phyloP scores from a whole-genome alignment of 352 stramenopile species.

The Thalassiosira sp. region DNA sequence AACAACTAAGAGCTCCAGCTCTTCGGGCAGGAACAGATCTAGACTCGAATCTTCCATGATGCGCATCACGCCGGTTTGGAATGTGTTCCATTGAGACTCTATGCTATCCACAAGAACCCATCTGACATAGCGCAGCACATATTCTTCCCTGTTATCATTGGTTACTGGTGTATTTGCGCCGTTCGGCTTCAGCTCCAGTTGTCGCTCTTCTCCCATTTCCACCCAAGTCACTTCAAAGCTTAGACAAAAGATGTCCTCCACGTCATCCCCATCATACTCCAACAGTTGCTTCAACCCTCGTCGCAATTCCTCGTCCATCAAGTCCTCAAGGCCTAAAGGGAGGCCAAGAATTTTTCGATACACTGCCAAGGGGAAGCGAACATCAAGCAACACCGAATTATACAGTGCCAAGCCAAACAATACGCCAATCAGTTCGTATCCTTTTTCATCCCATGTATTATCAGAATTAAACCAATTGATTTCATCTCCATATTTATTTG shows the following conservation, averaged over 20 bases:
- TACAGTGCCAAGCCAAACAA: constrained; percentile 87
- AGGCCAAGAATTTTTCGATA: constrained; percentile 84
- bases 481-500: constrained; percentile 58
- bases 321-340: constrained; percentile 79
- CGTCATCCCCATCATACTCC: constrained; percentile 83
- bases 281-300: constrained; percentile 82
- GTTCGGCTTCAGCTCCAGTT: constrained; percentile 89
- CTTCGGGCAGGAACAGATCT: constrained; percentile 90
- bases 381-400: constrained; percentile 86
- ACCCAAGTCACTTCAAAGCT: constrained; percentile 80
- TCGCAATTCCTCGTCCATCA: constrained; percentile 82
- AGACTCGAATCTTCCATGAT: constrained; percentile 89
- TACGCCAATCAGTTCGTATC: constrained; percentile 84
- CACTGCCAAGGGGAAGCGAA: constrained; percentile 84
- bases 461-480: constrained; percentile 84
- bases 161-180: constrained; percentile 91
- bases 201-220: constrained; percentile 60
- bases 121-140: constrained; percentile 92
- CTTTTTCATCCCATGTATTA: constrained; percentile 80
- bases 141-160: constrained; percentile 93
- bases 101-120: constrained; percentile 92
- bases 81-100: constrained; percentile 87
- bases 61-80: constrained; percentile 90
- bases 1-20: constrained; percentile 93
- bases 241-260: constrained; percentile 86